These are phyloP conservation scores for Coprinellus aureogranulatus DNA, from an alignment of 768 basidiomycete species.

Conservation along the genomic window DNA sequence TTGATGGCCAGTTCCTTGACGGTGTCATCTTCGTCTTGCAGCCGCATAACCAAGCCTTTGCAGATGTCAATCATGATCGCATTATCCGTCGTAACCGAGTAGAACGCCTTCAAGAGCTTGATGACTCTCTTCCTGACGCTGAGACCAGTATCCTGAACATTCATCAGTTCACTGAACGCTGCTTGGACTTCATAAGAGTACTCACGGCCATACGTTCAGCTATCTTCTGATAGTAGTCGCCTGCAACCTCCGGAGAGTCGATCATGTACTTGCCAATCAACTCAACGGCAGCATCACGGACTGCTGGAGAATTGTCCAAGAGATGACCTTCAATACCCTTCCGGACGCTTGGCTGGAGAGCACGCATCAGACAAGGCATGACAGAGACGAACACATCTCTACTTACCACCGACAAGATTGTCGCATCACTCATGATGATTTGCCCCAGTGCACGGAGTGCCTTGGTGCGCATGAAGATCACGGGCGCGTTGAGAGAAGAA, in stretches of 20 bases:
- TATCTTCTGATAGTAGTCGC: slow-evolving; percentile 85
- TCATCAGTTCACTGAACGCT: too few relatives aligned
- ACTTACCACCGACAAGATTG: slow-evolving; percentile 71
- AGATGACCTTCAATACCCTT: slow-evolving; percentile 87
- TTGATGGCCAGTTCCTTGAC: slow-evolving; percentile 93
- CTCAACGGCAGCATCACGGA: slow-evolving; percentile 95
- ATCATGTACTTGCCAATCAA: slow-evolving; percentile 97
- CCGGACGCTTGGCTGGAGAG: slow-evolving; percentile 67
- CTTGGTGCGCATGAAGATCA: slow-evolving; percentile 92
- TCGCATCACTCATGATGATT: slow-evolving; percentile 86
- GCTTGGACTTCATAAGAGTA: too few relatives aligned
- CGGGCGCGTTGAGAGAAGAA: slow-evolving; percentile 74
- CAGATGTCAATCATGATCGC: slow-evolving; percentile 74
- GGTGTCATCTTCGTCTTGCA: slow-evolving; percentile 90
- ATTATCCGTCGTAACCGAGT: slow-evolving; percentile 59
- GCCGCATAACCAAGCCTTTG: slow-evolving; percentile 74
- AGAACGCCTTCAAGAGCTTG: slow-evolving; percentile 86
- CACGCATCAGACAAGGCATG: neutral
- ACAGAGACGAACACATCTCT: neutral
- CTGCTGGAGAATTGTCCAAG: slow-evolving; percentile 87
- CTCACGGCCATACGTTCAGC: slow-evolving; percentile 87
- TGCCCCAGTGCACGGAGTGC: slow-evolving; percentile 86
- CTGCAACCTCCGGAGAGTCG: slow-evolving; percentile 82
- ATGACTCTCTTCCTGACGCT: slow-evolving; percentile 94
- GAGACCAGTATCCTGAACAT: slow-evolving; percentile 97